phyloP scores from a whole-genome alignment of 148 eudicot genomes.

The Vaccinium corymbosum region DNA sequence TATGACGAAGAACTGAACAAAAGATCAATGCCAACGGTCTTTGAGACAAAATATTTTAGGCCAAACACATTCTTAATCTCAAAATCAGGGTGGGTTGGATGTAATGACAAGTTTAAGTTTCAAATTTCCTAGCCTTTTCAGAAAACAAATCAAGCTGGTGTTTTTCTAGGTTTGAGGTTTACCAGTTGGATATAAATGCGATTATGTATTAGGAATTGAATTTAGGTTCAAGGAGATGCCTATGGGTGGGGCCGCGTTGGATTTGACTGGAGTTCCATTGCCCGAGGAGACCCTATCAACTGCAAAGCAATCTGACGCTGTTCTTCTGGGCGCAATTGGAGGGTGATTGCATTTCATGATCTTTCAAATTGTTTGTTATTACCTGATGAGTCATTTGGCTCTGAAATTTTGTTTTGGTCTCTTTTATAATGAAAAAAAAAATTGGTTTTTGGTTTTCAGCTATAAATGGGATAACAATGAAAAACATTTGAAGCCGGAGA shows the following conservation, averaged over 20 bases:
- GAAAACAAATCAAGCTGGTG: not conserved
- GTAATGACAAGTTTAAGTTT: not conserved
- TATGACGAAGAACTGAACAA: no score
- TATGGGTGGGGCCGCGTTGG: conserved; percentile 83
- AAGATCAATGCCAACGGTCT: no score
- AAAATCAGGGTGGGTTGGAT: not conserved
- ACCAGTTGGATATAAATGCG: not conserved
- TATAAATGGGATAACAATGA: conserved; percentile 88
- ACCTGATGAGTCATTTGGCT: not conserved
- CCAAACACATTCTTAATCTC: not conserved
- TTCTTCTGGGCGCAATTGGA: conserved; percentile 96
- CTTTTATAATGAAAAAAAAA: no score
- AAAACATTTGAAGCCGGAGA: conserved; percentile 89
- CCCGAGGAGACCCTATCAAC: conserved; percentile 84
- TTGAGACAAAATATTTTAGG: no score
- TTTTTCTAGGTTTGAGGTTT: not conserved
- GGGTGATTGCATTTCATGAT: conserved; percentile 45
- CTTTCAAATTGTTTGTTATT: no score
- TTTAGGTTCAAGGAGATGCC: conserved; percentile 81
- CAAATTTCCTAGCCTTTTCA: not conserved
- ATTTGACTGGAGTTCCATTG: conserved; percentile 82
- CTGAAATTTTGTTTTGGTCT: not conserved
- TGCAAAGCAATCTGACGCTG: conserved; percentile 83
- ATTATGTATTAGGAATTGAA: conserved; percentile 37
- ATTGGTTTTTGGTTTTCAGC: conserved; percentile 27